Conservation (phyloP, 257 asterid species). For the Gardenia jasminoides region DNA sequence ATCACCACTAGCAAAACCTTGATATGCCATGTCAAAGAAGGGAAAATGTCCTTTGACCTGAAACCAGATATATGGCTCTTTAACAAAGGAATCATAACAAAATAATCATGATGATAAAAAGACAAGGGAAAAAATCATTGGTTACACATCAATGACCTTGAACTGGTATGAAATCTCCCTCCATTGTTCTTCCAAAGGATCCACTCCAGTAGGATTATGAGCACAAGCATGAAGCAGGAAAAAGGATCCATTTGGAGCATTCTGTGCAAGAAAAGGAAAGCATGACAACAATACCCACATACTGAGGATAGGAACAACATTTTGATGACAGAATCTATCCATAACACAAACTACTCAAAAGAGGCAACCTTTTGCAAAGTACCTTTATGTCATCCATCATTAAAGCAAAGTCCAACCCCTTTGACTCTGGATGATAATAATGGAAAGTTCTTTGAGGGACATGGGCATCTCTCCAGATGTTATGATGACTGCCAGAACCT, state of each 20-base stretch:
- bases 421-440: constrained; percentile 86
- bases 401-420: constrained; percentile 81
- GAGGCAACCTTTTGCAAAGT: constrained; percentile 6
- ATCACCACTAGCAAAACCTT: constrained; percentile 99
- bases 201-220: constrained; percentile 99
- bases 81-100: not conserved
- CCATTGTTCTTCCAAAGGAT: constrained; percentile 98
- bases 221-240: constrained; percentile 99
- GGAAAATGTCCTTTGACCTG: constrained; percentile 93
- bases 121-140: not conserved
- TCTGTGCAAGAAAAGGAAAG: constrained; percentile 36
- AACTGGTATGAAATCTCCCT: constrained; percentile 82
- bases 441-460: constrained; percentile 85
- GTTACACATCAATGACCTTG: constrained; percentile 49
- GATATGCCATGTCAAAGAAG: constrained; percentile 98
- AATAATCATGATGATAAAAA: not conserved
- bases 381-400: constrained; percentile 92
- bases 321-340: not conserved
- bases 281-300: not conserved
- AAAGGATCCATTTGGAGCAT: constrained; percentile 89
- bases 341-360: constrained; percentile 9
- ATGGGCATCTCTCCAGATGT: constrained; percentile 95
- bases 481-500: constrained; percentile 77
- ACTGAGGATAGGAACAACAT: not conserved
- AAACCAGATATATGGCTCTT: constrained; percentile 14